A percentile compares a stretch with the other conserved stretches of the same genome.
These are phyloP conservation scores for Tardiomyces depauwii DNA, from an alignment of 1,139 yeast species.

Conservation along the genomic window DNA sequence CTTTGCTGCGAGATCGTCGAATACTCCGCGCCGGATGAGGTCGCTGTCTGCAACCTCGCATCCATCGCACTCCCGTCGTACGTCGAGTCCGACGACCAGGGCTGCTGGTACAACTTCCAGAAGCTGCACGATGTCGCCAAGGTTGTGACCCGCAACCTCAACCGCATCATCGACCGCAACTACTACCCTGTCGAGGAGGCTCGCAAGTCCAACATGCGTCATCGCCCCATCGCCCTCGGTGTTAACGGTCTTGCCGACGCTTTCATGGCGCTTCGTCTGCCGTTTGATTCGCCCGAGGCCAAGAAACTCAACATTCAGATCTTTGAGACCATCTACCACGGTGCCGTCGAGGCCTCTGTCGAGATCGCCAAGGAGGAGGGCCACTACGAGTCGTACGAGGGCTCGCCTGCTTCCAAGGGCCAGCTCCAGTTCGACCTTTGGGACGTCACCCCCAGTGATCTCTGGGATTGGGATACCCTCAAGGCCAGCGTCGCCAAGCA, in stretches of 20 bases:
- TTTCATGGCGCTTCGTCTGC: slow-evolving; percentile 64
- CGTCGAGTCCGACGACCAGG: slow-evolving; percentile 35
- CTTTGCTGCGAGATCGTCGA: slow-evolving; percentile 87
- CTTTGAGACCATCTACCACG: slow-evolving; percentile 85
- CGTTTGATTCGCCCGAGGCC: slow-evolving; percentile 72
- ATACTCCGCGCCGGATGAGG: slow-evolving; percentile 78
- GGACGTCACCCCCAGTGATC: slow-evolving; percentile 59
- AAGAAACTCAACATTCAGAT: slow-evolving; percentile 61
- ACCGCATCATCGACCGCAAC: slow-evolving; percentile 68
- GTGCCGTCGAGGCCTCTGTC: slow-evolving; percentile 67
- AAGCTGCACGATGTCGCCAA: slow-evolving; percentile 64
- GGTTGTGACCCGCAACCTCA: slow-evolving; percentile 63
- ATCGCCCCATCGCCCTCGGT: slow-evolving; percentile 82
- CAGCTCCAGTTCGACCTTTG: slow-evolving; percentile 70
- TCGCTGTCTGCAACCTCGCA: slow-evolving; percentile 85
- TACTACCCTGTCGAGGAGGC: slow-evolving; percentile 71
- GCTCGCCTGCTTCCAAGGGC: slow-evolving; percentile 81
- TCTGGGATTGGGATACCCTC: slow-evolving; percentile 67
- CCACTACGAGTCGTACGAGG: slow-evolving; percentile 54
- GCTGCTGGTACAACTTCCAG: slow-evolving; percentile 53
- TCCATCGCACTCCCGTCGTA: slow-evolving; percentile 76
- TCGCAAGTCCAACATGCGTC: slow-evolving; percentile 53
- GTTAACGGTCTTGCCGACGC: slow-evolving; percentile 87
- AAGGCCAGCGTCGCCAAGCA: slow-evolving; percentile 47
- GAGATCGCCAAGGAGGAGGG: slow-evolving; percentile 63